Base-by-base conservation (phyloP, 306 rosid genomes). In the Prunus salicina region DNA sequence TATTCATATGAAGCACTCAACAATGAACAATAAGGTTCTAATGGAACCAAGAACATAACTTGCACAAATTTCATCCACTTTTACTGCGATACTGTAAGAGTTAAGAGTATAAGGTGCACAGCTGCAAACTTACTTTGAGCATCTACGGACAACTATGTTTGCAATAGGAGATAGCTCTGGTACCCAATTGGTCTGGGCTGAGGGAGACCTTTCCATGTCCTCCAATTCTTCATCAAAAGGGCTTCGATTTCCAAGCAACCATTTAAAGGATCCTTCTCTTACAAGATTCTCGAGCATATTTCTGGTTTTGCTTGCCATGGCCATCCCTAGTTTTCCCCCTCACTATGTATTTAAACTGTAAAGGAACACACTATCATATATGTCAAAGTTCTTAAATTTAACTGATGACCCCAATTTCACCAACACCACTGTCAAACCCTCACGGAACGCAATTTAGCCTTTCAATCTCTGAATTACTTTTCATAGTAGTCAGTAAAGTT, bases 141-240 rank as follows among this genome's bases (percentile, higher is more conserved):
- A 93, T 84, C 97, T 86, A 16, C 96, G 93, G 64, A 96, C 93
- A 67, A 93, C 96, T 28, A 91, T 69, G 81, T 96, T 96, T 52
- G 99, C 98, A 79, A 87, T 55, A 0, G 96, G 89, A 82, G 99
- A 93, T 57, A 96, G 96, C 81, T 91, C 98, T 0, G 56, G 82
- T 46, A 96, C 81, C 87, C 90, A 85, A 85, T 88, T 89, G 79
- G 27, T 84, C 53, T 75, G 81, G 43, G 96, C 89, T 51, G 94
- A 92, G 50, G 99, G 99, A 55, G 98, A 93, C 53, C 41, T 84
- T 66, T 81, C 96, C 88, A 96, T 79, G 84, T 96, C 98, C 84
- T 89, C 96, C 62, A 86, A 77, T 67, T 96, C 99, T 13, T 88
- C 96, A 41, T 81, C 87, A 53, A 91, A 93, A 72, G 87, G 83